Evolutionary conservation across 768 basidiomycete genomes (phyloP).

Genomic region (Termitomyces sp.): DNA sequence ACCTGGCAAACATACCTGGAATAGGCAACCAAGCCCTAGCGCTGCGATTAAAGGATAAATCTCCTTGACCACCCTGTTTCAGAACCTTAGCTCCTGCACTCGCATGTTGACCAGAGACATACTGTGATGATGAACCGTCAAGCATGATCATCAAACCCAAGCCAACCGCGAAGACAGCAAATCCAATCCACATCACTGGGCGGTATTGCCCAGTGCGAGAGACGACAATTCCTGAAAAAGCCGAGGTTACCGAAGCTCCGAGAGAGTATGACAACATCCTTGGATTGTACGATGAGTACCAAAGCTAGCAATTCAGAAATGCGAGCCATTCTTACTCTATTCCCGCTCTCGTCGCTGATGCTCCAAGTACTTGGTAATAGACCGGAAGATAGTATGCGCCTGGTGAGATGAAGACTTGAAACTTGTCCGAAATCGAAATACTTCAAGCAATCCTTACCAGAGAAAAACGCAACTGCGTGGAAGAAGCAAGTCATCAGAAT

Average conservation of each 20-base stretch:
- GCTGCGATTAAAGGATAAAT: constrained; percentile 64
- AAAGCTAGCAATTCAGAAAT: background rate
- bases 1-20: constrained; percentile 35
- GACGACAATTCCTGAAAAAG: constrained; percentile 50
- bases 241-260: constrained; percentile 47
- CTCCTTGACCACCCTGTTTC: constrained; percentile 51
- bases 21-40: constrained; percentile 58
- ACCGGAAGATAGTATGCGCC: constrained; percentile 67
- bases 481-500: constrained; percentile 53
- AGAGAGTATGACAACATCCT: constrained; percentile 77
- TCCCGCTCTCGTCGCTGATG: constrained; percentile 66
- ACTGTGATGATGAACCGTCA: constrained; percentile 49
- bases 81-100: background rate
- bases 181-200: constrained; percentile 56
- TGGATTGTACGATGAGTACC: background rate
- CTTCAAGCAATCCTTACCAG: constrained; percentile 23
- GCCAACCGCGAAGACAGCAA: constrained; percentile 52
- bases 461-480: constrained; percentile 62
- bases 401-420: constrained; percentile 7
- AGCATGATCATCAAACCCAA: constrained; percentile 71
- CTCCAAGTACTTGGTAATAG: constrained; percentile 74
- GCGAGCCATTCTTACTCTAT: constrained; percentile 42
- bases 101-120: constrained; percentile 15
- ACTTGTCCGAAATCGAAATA: background rate
- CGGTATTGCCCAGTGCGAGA: constrained; percentile 56